A percentile compares a stretch with the other conserved stretches of the same genome.
Evolutionary conservation across 2,329 filamentous ascomycete species (phyloP).

Genomic region (Thyridium curvatum): DNA sequence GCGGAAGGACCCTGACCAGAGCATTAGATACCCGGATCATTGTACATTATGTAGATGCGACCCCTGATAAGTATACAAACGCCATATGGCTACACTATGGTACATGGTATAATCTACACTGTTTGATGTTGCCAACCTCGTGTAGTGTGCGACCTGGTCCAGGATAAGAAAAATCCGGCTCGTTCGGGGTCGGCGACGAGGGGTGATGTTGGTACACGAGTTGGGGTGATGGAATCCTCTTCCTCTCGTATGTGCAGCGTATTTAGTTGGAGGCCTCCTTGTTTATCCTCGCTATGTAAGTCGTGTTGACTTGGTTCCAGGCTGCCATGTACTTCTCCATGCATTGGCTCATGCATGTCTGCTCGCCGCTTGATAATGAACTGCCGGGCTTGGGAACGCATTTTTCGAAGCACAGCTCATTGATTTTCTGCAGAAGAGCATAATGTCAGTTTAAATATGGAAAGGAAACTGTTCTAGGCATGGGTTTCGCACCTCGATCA

Average conservation of each 20-base stretch:
- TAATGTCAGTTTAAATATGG: neutral
- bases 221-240: too few relatives aligned
- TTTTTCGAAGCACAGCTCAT: conserved; percentile 74
- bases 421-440: conserved; percentile 56
- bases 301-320: conserved; percentile 68
- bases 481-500: conserved; percentile 56
- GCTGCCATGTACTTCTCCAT: conserved; percentile 81
- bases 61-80: too few relatives aligned
- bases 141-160: neutral
- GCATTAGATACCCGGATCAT: conserved; percentile 21
- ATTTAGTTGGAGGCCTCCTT: conserved; percentile 38
- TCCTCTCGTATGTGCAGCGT: too few relatives aligned
- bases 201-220: conserved; percentile 4
- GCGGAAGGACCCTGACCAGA: conserved; percentile 13
- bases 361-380: conserved; percentile 61
- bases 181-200: too few relatives aligned
- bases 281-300: conserved; percentile 60
- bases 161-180: too few relatives aligned
- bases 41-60: neutral
- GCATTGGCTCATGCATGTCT: conserved; percentile 66
- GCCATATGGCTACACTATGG: neutral
- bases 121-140: too few relatives aligned
- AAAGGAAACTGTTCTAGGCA: neutral
- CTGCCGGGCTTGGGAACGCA: conserved; percentile 66
- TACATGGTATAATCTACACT: too few relatives aligned